Conservation (phyloP, 768 basidiomycete genomes). For the Phaffia tasmanica region DNA sequence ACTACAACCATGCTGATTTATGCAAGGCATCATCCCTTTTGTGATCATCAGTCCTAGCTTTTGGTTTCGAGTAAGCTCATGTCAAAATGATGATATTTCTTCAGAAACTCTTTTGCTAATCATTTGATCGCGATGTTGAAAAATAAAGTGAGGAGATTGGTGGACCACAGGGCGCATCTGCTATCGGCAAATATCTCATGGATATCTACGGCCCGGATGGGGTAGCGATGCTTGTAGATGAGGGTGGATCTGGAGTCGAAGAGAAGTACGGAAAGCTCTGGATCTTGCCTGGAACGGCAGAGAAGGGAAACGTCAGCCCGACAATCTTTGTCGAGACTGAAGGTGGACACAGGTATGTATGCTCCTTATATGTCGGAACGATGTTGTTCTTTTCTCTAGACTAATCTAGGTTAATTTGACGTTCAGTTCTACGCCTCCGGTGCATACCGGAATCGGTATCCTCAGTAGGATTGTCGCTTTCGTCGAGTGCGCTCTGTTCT, state of each 20-base stretch:
- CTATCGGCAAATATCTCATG: slow-evolving; percentile 12
- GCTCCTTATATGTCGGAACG: background rate
- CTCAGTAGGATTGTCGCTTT: slow-evolving; percentile 15
- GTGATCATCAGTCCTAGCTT: slow-evolving; percentile 16
- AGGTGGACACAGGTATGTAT: slow-evolving; percentile 18
- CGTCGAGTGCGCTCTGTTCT: slow-evolving; percentile 12
- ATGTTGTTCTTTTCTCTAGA: background rate
- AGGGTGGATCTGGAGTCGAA: slow-evolving; percentile 18
- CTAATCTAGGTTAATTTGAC: background rate
- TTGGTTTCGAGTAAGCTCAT: slow-evolving; percentile 11
- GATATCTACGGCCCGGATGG: slow-evolving; percentile 23
- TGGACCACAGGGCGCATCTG: slow-evolving; percentile 20
- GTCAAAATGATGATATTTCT: background rate
- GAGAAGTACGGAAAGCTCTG: slow-evolving; percentile 20
- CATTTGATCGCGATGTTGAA: background rate
- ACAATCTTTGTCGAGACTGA: slow-evolving; percentile 19
- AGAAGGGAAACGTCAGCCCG: slow-evolving; percentile 23
- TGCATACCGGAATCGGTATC: slow-evolving; percentile 19
- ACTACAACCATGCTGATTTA: no score
- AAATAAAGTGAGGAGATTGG: slow-evolving; percentile 18
- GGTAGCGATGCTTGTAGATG: slow-evolving; percentile 21
- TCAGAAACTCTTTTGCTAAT: background rate
- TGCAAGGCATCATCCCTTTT: background rate
- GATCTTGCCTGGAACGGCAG: slow-evolving; percentile 22
- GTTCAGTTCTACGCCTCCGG: slow-evolving; percentile 7